Evolutionary conservation across 805 yeast species (phyloP), one percentile per base, ranked within the genome.

Genomic region (Hanseniaspora valbyensis): DNA sequence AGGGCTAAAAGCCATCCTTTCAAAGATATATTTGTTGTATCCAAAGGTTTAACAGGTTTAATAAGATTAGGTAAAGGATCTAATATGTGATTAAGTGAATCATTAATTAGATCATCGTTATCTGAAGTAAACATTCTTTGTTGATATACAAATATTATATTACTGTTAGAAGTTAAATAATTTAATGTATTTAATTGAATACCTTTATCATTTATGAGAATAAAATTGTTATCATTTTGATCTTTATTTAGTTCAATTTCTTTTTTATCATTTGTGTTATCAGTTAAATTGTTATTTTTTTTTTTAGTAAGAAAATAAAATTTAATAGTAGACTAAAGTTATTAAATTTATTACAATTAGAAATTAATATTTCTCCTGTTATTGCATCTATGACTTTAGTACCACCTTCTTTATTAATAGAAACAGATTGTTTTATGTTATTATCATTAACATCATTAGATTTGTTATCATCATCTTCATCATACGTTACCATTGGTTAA

Each of bases 41-140:
- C 6, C 7, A 24, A 22, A 8, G 44, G 44, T 32, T 48, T 48
- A 9, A 48, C 51, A 13, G 51, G 51, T 26, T 40, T 48, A n/a
- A 48, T 48, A n/a, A 48, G 16, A 10, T 12, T 40, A 2, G 51
- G 51, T 10, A 48, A 18, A 7, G 51, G 51, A 40, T 48, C 51
- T n/a, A 25, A 28, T 2, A 4, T 7, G 36, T 36, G 37, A 13
- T 36, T 36, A 8, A 48, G 21, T 25, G 40, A n/a, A 18, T 33
- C 44, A 33, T 33, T 42, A 2, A 39, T 37, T 8, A 16, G 7
- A 18, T 37, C 28, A 5, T 37, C 41, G 13, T 7, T 22, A 13
- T 3, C 21, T 26, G 41, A 21, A 37, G 5, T 21, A 22, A 37
- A 37, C 26, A 37, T 34, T 19, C 14, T 21, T 16, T 38, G 42